These are phyloP conservation scores for Rhizoclosmatium sp. DNA, from an alignment of 192 early-diverging fungal genomes.

Conservation along the genomic window DNA sequence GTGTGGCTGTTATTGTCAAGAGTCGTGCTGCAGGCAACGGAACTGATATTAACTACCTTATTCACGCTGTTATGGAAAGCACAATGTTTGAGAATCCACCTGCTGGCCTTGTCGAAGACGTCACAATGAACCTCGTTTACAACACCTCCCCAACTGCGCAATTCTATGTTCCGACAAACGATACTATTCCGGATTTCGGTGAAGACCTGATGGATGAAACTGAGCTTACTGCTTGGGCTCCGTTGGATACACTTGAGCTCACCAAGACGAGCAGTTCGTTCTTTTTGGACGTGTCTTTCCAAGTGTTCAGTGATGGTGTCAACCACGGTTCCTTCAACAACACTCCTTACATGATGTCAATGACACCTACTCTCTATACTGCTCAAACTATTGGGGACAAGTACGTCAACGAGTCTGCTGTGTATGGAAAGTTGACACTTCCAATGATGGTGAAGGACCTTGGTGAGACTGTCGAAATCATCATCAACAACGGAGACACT, in stretches of 20 bases:
- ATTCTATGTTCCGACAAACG: constrained; percentile 11
- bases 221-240: background rate
- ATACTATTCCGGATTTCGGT: constrained; percentile 22
- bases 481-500: constrained; percentile 77
- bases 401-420: constrained; percentile 50
- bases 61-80: constrained; percentile 80
- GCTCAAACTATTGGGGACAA: constrained; percentile 66
- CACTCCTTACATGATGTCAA: constrained; percentile 69
- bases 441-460: constrained; percentile 69
- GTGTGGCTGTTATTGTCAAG: constrained; percentile 80
- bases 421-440: constrained; percentile 73
- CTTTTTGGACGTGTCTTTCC: constrained; percentile 64
- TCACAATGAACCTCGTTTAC: constrained; percentile 32
- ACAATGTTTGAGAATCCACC: constrained; percentile 79
- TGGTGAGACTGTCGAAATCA: constrained; percentile 68
- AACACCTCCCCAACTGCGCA: constrained; percentile 9
- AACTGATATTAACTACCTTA: constrained; percentile 62
- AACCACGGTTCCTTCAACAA: constrained; percentile 88
- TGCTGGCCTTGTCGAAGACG: constrained; percentile 46
- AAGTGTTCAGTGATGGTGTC: constrained; percentile 71
- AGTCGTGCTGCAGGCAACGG: constrained; percentile 61
- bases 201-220: constrained; percentile 13
- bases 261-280: constrained; percentile 65
- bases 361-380: constrained; percentile 71
- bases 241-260: background rate